phyloP scores from a whole-genome alignment of 1,139 yeast species.

The Pichia sp. region DNA sequence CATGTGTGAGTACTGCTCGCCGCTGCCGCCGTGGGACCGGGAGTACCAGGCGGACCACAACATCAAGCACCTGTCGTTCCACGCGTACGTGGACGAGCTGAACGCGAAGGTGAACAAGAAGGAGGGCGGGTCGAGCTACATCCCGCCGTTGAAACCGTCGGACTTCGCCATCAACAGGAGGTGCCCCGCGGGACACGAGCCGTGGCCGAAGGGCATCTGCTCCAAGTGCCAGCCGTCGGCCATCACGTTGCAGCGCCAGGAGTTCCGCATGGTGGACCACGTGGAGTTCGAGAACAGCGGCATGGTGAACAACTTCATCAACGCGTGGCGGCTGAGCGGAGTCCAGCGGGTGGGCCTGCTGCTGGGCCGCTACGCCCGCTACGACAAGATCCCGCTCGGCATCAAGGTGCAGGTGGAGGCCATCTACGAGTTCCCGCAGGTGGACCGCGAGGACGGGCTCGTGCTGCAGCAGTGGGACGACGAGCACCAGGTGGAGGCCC shows the following conservation, averaged over 20 bases:
- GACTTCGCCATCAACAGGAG: conserved; percentile 57
- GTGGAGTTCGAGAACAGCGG: conserved; percentile 78
- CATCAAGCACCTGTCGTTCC: conserved; percentile 86
- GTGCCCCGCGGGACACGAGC: conserved; percentile 80
- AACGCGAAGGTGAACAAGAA: conserved; percentile 65
- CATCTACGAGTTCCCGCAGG: conserved; percentile 89
- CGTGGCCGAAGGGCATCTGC: conserved; percentile 93
- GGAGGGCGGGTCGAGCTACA: conserved; percentile 61
- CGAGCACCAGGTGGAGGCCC: conserved; percentile 46
- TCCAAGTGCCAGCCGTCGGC: conserved; percentile 98
- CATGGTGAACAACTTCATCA: conserved; percentile 76
- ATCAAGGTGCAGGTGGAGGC: conserved; percentile 92
- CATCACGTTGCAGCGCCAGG: conserved; percentile 84
- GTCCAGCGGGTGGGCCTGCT: conserved; percentile 80
- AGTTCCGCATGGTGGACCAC: conserved; percentile 95
- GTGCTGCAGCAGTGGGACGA: conserved; percentile 62
- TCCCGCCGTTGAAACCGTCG: conserved; percentile 76
- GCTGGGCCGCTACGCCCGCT: conserved; percentile 75
- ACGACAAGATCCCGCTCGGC: conserved; percentile 85
- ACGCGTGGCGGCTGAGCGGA: conserved; percentile 87
- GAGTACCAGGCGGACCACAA: conserved; percentile 68
- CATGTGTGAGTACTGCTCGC: conserved; percentile 97
- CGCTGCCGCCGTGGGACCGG: conserved; percentile 91
- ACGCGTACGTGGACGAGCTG: conserved; percentile 71
- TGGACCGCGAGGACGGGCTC: conserved; percentile 81